Evolutionary conservation across 306 rosid genomes (phyloP).

Genomic region (Sesbania bispinosa): DNA sequence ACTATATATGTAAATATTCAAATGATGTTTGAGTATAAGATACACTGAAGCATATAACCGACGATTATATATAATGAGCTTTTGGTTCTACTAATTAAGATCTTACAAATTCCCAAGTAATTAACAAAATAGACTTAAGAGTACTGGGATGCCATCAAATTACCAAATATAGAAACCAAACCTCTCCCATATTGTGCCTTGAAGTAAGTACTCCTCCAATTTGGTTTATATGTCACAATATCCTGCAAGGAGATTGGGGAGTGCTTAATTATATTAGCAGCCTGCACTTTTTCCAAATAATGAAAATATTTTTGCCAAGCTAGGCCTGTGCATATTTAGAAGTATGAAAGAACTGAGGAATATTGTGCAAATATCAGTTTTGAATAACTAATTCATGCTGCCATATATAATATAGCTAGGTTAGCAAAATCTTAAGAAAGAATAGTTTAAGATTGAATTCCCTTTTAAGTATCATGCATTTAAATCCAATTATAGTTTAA

Average conservation of each 20-base stretch:
- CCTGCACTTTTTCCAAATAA: background rate
- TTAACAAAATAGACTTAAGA: conserved; percentile 15
- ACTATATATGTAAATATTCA: conserved; percentile 14
- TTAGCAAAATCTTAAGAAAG: background rate
- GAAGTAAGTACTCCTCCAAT: conserved; percentile 21
- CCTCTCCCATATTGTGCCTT: conserved; percentile 16
- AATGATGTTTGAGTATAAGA: conserved; percentile 22
- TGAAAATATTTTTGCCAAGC: background rate
- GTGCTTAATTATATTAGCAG: background rate
- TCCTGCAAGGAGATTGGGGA: conserved; percentile 26
- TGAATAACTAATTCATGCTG: background rate
- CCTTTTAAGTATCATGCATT: background rate
- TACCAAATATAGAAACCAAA: background rate
- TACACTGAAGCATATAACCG: background rate
- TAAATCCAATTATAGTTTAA: background rate
- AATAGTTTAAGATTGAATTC: too few species aligned
- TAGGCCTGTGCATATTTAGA: background rate
- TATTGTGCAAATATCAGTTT: too few species aligned
- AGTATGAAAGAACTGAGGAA: background rate
- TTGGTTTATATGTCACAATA: conserved; percentile 15
- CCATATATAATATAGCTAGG: background rate
- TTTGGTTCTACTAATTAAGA: conserved; percentile 7
- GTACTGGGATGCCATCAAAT: conserved; percentile 10
- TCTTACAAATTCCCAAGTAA: conserved; percentile 18
- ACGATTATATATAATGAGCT: background rate